These are phyloP conservation scores for Breviolum minutum DNA, from an alignment of 73 alveolate species.

Conservation along the genomic window DNA sequence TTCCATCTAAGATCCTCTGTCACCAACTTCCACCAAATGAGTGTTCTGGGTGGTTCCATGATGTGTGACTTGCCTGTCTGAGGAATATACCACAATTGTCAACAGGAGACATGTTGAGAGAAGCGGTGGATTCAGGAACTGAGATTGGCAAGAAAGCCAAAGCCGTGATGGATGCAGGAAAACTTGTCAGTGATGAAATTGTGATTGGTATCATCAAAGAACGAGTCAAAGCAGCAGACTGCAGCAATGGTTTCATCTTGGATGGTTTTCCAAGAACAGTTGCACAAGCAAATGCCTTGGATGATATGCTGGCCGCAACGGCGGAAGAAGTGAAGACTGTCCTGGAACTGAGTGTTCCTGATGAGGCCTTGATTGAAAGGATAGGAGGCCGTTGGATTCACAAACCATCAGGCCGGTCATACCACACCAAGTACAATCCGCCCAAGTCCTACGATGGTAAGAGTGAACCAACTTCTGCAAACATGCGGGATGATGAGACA, in stretches of 20 bases:
- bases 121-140: slow-evolving; percentile 38
- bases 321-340: slow-evolving; percentile 95
- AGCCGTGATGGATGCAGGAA: slow-evolving; percentile 41
- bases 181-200: slow-evolving; percentile 96
- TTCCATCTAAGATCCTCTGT: too few species aligned
- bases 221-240: slow-evolving; percentile 96
- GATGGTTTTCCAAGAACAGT: slow-evolving; percentile 96
- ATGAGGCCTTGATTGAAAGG: slow-evolving; percentile 96
- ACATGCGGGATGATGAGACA: slow-evolving; percentile 95
- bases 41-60: too few species aligned
- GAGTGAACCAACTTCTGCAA: slow-evolving; percentile 80
- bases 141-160: slow-evolving; percentile 19
- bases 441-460: slow-evolving; percentile 85
- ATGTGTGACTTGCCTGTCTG: too few species aligned
- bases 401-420: slow-evolving; percentile 97
- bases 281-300: slow-evolving; percentile 96
- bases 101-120: slow-evolving; percentile 96
- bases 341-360: slow-evolving; percentile 96
- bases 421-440: slow-evolving; percentile 96
- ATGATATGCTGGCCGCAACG: slow-evolving; percentile 95
- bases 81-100: slow-evolving; percentile 81
- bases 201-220: slow-evolving; percentile 97
- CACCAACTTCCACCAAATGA: too few species aligned
- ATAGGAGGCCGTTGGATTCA: slow-evolving; percentile 97
- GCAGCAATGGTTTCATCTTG: slow-evolving; percentile 95